phyloP scores from a whole-genome alignment of 257 asterid genomes.

The Gardenia jasminoides region DNA sequence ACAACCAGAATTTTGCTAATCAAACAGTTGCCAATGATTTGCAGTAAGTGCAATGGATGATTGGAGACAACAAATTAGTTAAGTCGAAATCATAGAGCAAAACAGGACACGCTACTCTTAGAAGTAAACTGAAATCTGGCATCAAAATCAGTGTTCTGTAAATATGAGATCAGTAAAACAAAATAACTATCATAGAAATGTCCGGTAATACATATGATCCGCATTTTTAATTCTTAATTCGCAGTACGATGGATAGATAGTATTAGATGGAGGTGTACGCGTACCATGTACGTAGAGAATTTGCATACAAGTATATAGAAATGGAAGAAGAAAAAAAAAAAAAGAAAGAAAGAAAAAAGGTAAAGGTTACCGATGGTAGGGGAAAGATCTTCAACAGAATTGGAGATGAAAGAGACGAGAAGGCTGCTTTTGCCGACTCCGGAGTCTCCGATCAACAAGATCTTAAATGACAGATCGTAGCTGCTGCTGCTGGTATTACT shows the following conservation, averaged over 20 bases:
- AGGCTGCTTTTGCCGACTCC: slow-evolving; percentile 97
- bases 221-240: not conserved
- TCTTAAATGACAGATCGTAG: slow-evolving; percentile 92
- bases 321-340: not conserved
- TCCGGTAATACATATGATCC: not conserved
- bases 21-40: not conserved
- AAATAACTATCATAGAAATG: no score
- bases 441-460: slow-evolving; percentile 91
- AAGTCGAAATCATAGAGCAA: not conserved
- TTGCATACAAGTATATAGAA: not conserved
- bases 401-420: slow-evolving; percentile 83
- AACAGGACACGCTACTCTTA: not conserved
- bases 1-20: not conserved
- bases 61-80: not conserved
- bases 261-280: not conserved
- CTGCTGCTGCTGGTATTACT: slow-evolving; percentile 32
- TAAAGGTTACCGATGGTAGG: slow-evolving; percentile 75
- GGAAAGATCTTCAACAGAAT: slow-evolving; percentile 62
- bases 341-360: not conserved
- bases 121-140: slow-evolving; percentile 10
- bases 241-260: not conserved
- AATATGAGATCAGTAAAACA: not conserved
- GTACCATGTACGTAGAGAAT: not conserved
- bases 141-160: not conserved
- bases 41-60: not conserved